Evolutionary conservation across 768 basidiomycete species (phyloP).

Genomic region (Tremella mesenterica): DNA sequence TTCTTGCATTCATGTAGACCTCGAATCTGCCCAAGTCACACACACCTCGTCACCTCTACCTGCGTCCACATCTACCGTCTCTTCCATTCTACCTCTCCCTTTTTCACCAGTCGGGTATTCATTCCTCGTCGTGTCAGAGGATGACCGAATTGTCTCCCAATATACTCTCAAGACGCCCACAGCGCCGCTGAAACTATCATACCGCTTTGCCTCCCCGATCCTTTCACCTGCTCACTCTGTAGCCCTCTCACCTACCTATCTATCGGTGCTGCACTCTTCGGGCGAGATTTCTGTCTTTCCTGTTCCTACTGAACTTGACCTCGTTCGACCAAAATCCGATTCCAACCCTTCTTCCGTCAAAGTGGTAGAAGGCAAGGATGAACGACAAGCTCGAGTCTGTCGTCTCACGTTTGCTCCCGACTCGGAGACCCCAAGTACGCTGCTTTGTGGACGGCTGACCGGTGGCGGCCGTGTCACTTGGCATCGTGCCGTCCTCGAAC

Average conservation of each 20-base stretch:
- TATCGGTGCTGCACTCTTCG: conserved; percentile 35
- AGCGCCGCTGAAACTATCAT: conserved; percentile 21
- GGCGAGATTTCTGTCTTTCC: conserved; percentile 41
- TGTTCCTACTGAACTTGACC: conserved; percentile 23
- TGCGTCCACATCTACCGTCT: conserved; percentile 29
- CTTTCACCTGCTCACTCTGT: conserved; percentile 36
- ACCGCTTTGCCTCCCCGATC: conserved; percentile 34
- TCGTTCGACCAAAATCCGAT: conserved; percentile 31
- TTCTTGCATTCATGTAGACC: conserved; percentile 21
- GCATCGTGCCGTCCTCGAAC: conserved; percentile 23
- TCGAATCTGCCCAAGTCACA: conserved; percentile 16
- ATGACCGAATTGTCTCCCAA: conserved; percentile 36
- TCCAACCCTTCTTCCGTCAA: conserved; percentile 25
- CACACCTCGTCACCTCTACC: conserved; percentile 30
- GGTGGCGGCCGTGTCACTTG: conserved; percentile 39
- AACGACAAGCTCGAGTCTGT: conserved; percentile 16
- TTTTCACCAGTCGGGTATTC: conserved; percentile 18
- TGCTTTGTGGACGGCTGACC: conserved; percentile 35
- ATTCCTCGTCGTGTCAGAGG: conserved; percentile 30
- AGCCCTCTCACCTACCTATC: conserved; percentile 13
- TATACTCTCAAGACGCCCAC: conserved; percentile 24
- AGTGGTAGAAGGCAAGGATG: conserved; percentile 30
- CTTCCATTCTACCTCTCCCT: conserved; percentile 24
- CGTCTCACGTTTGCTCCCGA: conserved; percentile 20
- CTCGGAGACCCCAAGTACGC: conserved; percentile 6